Percentiles rank a stretch among this genome's conserved stretches.
phyloP scores from a whole-genome alignment of 2,329 filamentous ascomycete genomes.

The Cordyceps tenuipes region DNA sequence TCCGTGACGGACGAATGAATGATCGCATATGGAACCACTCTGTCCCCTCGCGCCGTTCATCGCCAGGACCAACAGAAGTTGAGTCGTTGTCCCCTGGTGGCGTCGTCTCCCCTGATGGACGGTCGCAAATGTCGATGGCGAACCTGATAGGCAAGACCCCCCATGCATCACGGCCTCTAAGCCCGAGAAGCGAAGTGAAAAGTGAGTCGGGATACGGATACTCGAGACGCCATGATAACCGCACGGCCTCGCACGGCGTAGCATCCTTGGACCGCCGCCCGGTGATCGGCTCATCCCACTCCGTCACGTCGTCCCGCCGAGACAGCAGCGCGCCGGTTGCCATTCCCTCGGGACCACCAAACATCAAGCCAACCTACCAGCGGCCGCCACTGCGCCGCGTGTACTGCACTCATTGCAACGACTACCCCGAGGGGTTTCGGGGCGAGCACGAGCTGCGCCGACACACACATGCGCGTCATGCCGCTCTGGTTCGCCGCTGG shows the following conservation, averaged over 20 bases:
- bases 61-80: constrained; percentile 1
- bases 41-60: constrained; percentile 1
- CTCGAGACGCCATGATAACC: neutral
- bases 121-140: constrained; percentile 8
- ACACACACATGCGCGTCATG: constrained; percentile 53
- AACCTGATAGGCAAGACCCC: neutral
- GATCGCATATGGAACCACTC: neutral
- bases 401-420: constrained; percentile 69
- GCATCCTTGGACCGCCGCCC: neutral
- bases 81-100: neutral
- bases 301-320: neutral
- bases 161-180: neutral
- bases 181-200: neutral
- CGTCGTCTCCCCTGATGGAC: neutral
- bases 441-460: constrained; percentile 79
- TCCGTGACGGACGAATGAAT: neutral
- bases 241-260: neutral
- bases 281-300: neutral
- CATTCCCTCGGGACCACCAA: constrained; percentile 1
- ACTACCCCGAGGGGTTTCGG: constrained; percentile 78
- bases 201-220: neutral
- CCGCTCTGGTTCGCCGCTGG: constrained; percentile 46
- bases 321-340: constrained; percentile 7
- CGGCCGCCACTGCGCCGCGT: constrained; percentile 59
- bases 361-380: constrained; percentile 36